These are phyloP conservation scores for Spirogloea muscicola DNA, from an alignment of 139 green algal genomes.

Conservation along the genomic window DNA sequence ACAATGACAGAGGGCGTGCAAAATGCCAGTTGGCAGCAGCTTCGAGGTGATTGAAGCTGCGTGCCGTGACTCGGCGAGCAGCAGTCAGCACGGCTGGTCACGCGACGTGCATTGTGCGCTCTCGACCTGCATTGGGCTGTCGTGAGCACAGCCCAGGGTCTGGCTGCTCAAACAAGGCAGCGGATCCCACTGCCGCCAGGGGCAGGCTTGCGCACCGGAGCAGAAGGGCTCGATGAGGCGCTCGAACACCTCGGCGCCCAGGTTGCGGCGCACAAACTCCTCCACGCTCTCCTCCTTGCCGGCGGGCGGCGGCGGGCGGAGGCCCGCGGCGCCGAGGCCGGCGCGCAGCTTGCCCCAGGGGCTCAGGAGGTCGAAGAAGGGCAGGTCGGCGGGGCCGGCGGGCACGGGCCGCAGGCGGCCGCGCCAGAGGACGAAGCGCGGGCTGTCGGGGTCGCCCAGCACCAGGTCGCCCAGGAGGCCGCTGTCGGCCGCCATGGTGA, in stretches of 20 bases:
- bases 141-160: no score
- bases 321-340: constrained; percentile 84
- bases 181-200: no score
- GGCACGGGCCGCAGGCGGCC: constrained; percentile 79
- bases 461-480: constrained; percentile 71
- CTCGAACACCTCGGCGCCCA: constrained; percentile 93
- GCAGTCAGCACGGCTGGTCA: no score
- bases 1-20: no score
- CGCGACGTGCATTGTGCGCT: no score
- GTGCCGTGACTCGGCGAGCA: no score
- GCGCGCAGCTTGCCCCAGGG: constrained; percentile 90
- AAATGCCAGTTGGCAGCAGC: no score
- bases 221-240: constrained; percentile 98
- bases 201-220: constrained; percentile 72
- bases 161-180: no score
- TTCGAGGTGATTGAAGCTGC: no score
- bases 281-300: constrained; percentile 89
- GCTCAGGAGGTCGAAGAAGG: constrained; percentile 91
- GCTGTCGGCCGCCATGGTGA: no score
- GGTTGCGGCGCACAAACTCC: constrained; percentile 92
- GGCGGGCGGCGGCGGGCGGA: constrained; percentile 49
- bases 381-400: constrained; percentile 66
- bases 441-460: constrained; percentile 84
- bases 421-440: constrained; percentile 95
- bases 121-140: no score